These are phyloP conservation scores for Solanum virginianum DNA, from an alignment of 257 asterid genomes.

Conservation along the genomic window DNA sequence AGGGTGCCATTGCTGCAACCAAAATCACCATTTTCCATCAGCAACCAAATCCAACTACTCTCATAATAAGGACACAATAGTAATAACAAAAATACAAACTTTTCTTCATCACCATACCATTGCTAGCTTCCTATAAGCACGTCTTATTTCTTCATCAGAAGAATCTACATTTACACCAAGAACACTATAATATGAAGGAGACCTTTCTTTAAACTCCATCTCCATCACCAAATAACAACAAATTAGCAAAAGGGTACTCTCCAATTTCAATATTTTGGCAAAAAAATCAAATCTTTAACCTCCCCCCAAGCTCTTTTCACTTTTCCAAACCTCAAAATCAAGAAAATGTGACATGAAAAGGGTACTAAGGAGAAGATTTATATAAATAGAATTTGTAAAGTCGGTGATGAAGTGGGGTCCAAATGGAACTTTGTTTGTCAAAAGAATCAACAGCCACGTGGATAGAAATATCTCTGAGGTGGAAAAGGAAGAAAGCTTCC, in stretches of 20 bases:
- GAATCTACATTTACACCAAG: conserved; percentile 47
- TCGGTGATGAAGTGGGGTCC: conserved; percentile 9
- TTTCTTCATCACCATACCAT: conserved; percentile 33
- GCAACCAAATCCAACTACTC: neutral
- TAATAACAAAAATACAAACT: neutral
- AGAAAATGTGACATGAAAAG: neutral
- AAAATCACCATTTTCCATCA: neutral
- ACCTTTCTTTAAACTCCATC: conserved; percentile 18
- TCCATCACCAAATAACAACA: neutral
- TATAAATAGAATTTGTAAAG: neutral
- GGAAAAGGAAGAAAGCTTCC: neutral
- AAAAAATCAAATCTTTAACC: neutral
- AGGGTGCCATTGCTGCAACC: conserved; percentile 87
- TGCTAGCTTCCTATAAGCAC: conserved; percentile 73
- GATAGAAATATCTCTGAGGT: conserved; percentile 1
- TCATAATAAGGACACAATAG: neutral
- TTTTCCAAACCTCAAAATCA: neutral
- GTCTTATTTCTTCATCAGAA: conserved; percentile 55
- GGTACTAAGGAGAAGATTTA: neutral
- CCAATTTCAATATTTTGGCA: neutral
- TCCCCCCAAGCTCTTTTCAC: neutral
- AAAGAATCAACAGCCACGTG: neutral
- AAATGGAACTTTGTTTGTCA: neutral
- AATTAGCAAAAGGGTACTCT: neutral
- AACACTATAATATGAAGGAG: conserved; percentile 33